A percentile compares a stretch with the other conserved stretches of the same genome.
Evolutionary conservation across 768 basidiomycete species (phyloP).

Genomic region (Thelephora aurantiotincta): DNA sequence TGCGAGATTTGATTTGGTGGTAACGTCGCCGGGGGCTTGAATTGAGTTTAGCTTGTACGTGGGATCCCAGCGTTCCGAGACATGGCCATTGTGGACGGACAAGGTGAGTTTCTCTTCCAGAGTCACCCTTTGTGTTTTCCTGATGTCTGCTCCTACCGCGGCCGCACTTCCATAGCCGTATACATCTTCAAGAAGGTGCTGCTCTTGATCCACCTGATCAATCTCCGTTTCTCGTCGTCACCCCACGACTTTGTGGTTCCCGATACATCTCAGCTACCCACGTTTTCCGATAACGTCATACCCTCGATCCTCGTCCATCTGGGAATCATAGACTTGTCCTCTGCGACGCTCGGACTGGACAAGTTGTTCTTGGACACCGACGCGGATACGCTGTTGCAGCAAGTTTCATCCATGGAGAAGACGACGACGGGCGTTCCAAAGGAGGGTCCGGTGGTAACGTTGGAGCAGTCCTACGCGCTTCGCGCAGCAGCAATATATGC

Average conservation of each 20-base stretch:
- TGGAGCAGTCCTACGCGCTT: slow-evolving; percentile 52
- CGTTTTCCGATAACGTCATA: slow-evolving; percentile 72
- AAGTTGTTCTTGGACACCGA: slow-evolving; percentile 34
- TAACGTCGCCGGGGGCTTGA: slow-evolving; percentile 8
- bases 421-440: slow-evolving; percentile 14
- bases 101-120: slow-evolving; percentile 29
- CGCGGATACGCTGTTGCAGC: slow-evolving; percentile 23
- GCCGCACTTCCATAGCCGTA: slow-evolving; percentile 31
- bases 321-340: slow-evolving; percentile 56
- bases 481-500: slow-evolving; percentile 74
- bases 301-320: slow-evolving; percentile 73
- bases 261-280: slow-evolving; percentile 39
- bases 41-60: slow-evolving; percentile 43
- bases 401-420: slow-evolving; percentile 8
- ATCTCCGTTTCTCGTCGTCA: slow-evolving; percentile 46
- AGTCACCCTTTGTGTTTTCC: slow-evolving; percentile 1
- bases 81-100: slow-evolving; percentile 49
- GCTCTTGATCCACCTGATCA: slow-evolving; percentile 62
- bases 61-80: slow-evolving; percentile 77
- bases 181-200: slow-evolving; percentile 88
- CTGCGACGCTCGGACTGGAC: slow-evolving; percentile 25
- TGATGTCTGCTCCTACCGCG: neutral
- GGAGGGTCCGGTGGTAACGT: slow-evolving; percentile 41
- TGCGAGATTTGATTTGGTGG: slow-evolving; percentile 18
- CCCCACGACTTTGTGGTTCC: slow-evolving; percentile 43